Percentiles rank a stretch among this genome's conserved stretches.
Evolutionary conservation across 2,329 filamentous ascomycete species (phyloP).

Genomic region (Apiospora sp.): DNA sequence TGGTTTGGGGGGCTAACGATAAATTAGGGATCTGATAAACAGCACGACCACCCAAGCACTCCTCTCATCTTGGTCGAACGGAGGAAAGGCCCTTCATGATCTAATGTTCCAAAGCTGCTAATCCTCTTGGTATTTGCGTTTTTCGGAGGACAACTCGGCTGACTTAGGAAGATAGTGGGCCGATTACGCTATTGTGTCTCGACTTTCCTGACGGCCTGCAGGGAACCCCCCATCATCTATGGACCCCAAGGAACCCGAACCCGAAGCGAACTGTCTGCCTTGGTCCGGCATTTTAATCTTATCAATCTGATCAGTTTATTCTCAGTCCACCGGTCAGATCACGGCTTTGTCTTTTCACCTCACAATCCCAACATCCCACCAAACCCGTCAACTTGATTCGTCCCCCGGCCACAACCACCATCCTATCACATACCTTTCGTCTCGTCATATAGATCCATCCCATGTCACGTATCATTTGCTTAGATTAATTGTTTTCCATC

Average conservation of each 20-base stretch:
- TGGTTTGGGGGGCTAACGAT: constrained; percentile 4
- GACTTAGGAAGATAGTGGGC: background rate
- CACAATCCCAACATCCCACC: constrained; percentile 25
- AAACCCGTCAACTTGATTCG: constrained; percentile 30
- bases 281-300: constrained; percentile 40
- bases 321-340: constrained; percentile 26
- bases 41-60: background rate
- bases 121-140: constrained; percentile 6
- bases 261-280: background rate
- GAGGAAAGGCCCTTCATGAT: background rate
- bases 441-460: background rate
- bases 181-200: background rate
- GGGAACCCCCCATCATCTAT: constrained; percentile 6
- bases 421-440: constrained; percentile 7
- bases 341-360: constrained; percentile 30
- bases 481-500: background rate
- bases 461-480: background rate
- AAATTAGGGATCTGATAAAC: constrained; percentile 2
- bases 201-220: background rate
- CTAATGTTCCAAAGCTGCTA: background rate
- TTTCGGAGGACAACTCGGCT: constrained; percentile 10
- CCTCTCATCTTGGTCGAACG: background rate
- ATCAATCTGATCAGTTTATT: constrained; percentile 49
- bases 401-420: constrained; percentile 23
- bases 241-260: constrained; percentile 13